Conservation (phyloP, 176 grass and related monocot genomes). For the Olyra latifolia region DNA sequence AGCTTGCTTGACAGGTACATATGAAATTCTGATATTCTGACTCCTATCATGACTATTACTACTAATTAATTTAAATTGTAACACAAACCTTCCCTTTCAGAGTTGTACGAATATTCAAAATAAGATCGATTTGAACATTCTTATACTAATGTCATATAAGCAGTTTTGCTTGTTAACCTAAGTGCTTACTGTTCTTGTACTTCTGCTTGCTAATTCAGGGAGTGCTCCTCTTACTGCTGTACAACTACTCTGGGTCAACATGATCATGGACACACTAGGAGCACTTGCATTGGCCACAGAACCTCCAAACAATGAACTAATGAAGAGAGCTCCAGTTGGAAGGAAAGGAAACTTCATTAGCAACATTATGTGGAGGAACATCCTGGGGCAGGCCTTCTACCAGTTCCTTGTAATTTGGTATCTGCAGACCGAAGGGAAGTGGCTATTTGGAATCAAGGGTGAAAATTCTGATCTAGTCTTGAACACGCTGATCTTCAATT, state of each 20-base stretch:
- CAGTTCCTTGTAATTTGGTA: slow-evolving; percentile 98
- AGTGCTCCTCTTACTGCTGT: slow-evolving; percentile 96
- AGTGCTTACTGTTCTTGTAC: slow-evolving; percentile 12
- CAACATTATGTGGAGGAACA: slow-evolving; percentile 98
- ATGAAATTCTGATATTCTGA: background rate
- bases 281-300: slow-evolving; percentile 94
- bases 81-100: background rate
- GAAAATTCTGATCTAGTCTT: slow-evolving; percentile 67
- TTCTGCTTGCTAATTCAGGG: slow-evolving; percentile 39
- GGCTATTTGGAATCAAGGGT: slow-evolving; percentile 64
- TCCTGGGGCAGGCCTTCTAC: slow-evolving; percentile 81
- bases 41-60: background rate
- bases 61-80: background rate
- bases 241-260: slow-evolving; percentile 98
- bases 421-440: slow-evolving; percentile 85
- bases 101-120: background rate
- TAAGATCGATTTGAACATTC: background rate
- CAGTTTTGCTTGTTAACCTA: slow-evolving; percentile 16
- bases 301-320: slow-evolving; percentile 82
- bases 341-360: slow-evolving; percentile 96
- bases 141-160: background rate
- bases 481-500: slow-evolving; percentile 98
- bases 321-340: slow-evolving; percentile 91
- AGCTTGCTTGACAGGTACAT: slow-evolving; percentile 84
- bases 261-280: slow-evolving; percentile 99